Evolutionary conservation across 352 stramenopile genomes (phyloP), one percentile per base, ranked within the genome.

Genomic region (Halophytophthora polymorphica): DNA sequence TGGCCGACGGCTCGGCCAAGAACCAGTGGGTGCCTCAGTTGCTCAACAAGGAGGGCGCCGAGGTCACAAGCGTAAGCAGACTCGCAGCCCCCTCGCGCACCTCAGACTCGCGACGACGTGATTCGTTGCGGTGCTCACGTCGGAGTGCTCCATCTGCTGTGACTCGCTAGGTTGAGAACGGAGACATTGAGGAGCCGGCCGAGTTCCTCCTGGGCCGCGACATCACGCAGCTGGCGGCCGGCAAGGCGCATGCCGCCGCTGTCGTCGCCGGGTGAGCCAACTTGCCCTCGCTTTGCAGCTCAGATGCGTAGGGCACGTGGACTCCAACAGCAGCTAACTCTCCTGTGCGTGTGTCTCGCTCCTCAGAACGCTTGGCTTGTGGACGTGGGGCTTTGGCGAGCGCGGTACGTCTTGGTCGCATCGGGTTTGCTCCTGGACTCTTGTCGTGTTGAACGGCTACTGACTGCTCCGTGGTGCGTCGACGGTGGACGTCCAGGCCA

Each of bases 1-100:
- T 92, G 0, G 82, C 66, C 6, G 82, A 92, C 55, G 78, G 64
- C 19, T 77, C 70, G 0, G 66, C 66, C n/a, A 86, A 86, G 47
- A 90, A 92, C 57, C 82, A 92, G 52, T 92, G 82, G 82, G 77
- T 92, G 10, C 82, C 82, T 0, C 82, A 90, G 52, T 61, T 84
- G 2, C 54, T 92, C 11, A 92, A 92, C 58, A 88, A 87, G 41
- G 71, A 90, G 21, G 73, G 69, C 1, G 52, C 78, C 2, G 64
- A 73, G 18, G 54, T 74, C 47, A 92, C 82, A 17, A 75, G 51
- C 36, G 81, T 89, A 66, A 41, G 63, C 43, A 1, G 2, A 36
- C 22, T 3, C 29, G 21, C n/a, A n/a, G n/a, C n/a, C n/a, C n/a
- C n/a, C n/a, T n/a, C n/a, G n/a, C n/a, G n/a, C n/a, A n/a, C n/a